These are phyloP conservation scores for Aphanomyces euteiches DNA, from an alignment of 352 stramenopile species.

Conservation along the genomic window DNA sequence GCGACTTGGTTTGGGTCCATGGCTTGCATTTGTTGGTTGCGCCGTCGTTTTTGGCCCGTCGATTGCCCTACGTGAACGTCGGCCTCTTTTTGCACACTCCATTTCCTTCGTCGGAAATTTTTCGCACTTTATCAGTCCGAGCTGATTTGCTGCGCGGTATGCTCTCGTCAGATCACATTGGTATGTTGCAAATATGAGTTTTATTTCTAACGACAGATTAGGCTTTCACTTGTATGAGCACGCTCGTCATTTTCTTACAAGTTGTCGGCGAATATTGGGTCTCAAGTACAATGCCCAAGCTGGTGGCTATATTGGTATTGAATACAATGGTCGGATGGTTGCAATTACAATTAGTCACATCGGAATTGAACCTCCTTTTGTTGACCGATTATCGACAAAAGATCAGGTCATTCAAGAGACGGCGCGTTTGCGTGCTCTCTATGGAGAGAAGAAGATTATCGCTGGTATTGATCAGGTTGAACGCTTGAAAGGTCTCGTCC, in stretches of 20 bases:
- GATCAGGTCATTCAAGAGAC: conserved; percentile 52
- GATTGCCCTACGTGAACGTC: conserved; percentile 92
- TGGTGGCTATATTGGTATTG: conserved; percentile 90
- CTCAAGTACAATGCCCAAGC: conserved; percentile 90
- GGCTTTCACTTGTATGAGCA: conserved; percentile 99
- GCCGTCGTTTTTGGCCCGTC: conserved; percentile 93
- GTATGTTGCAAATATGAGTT: conserved; percentile 18
- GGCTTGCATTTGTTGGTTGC: conserved; percentile 97
- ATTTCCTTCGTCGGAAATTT: conserved; percentile 99
- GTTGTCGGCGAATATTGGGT: conserved; percentile 85
- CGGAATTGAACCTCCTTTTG: conserved; percentile 92
- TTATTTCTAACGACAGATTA: neutral
- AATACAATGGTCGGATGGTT: conserved; percentile 96
- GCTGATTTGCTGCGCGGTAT: conserved; percentile 95
- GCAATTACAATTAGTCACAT: conserved; percentile 97
- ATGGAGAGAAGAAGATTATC: conserved; percentile 76
- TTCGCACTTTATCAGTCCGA: conserved; percentile 94
- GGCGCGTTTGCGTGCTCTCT: conserved; percentile 44
- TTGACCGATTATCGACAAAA: conserved; percentile 60
- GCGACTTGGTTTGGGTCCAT: conserved; percentile 96
- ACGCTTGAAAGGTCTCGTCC: conserved; percentile 94
- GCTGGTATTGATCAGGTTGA: conserved; percentile 94
- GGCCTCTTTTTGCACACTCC: conserved; percentile 99
- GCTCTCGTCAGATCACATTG: conserved; percentile 95
- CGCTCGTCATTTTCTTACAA: conserved; percentile 97